Conservation (phyloP, 139 green algal species). For the Diplosphaera chodatii region DNA sequence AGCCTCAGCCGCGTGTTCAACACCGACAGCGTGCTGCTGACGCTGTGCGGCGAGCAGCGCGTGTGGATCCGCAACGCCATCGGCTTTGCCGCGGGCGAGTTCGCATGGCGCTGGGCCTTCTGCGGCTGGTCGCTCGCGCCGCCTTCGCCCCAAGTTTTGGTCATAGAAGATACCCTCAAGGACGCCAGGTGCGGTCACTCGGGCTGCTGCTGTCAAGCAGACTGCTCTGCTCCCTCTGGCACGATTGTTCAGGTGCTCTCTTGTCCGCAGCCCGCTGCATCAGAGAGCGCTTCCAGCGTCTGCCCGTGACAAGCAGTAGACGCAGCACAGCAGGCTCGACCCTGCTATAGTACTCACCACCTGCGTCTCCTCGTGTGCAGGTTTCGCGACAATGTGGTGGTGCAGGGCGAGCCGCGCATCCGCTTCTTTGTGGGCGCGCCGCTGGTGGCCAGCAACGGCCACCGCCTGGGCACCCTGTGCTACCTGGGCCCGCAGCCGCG, state of each 20-base stretch:
- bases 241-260: too few relatives aligned
- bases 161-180: constrained; percentile 3
- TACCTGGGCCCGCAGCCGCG: neutral
- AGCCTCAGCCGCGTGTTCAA: neutral
- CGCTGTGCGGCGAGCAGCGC: neutral
- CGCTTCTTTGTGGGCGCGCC: constrained; percentile 47
- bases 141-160: neutral
- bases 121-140: neutral
- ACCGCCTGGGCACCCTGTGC: constrained; percentile 40
- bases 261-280: too few relatives aligned
- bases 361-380: too few relatives aligned
- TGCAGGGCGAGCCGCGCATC: constrained; percentile 46
- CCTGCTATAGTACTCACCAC: too few relatives aligned
- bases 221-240: too few relatives aligned
- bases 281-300: too few relatives aligned
- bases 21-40: neutral
- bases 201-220: too few relatives aligned
- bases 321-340: too few relatives aligned
- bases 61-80: constrained; percentile 1
- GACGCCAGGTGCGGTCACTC: constrained; percentile 6
- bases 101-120: neutral
- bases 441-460: constrained; percentile 43
- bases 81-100: neutral
- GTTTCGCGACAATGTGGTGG: constrained; percentile 56
- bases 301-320: too few relatives aligned